A percentile compares a stretch with the other conserved stretches of the same genome.
Conservation (phyloP, 208 protist genomes). For the Tritrichomonas foetus region DNA sequence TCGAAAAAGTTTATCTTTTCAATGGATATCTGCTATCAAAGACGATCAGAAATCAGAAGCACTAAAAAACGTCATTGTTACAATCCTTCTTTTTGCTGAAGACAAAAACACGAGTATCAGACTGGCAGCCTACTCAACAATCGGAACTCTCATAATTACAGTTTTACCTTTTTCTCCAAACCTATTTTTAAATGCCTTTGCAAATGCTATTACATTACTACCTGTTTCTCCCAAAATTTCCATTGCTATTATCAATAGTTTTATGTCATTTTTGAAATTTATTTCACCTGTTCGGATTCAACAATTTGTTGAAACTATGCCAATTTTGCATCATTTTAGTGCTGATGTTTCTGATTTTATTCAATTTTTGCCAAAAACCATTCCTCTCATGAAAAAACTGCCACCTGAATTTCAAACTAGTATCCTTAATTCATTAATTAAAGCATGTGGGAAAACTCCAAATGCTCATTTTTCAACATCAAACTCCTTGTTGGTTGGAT, state of each 20-base stretch:
- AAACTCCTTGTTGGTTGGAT: neutral
- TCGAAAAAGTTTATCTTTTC: neutral
- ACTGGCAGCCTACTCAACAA: neutral
- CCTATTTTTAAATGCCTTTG: neutral
- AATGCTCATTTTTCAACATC: neutral
- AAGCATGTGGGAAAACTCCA: neutral
- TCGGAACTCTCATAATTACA: neutral
- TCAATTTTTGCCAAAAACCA: neutral
- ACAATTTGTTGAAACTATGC: neutral
- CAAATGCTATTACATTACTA: neutral
- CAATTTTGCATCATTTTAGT: neutral
- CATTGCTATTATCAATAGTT: constrained; percentile 25
- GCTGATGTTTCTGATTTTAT: constrained; percentile 33
- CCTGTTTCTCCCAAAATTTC: neutral
- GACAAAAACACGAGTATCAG: neutral
- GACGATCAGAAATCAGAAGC: neutral
- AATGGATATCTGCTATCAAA: neutral
- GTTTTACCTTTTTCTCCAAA: neutral
- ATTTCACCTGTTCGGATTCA: neutral
- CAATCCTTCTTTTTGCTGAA: neutral
- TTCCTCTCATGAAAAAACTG: neutral
- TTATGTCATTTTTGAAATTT: neutral
- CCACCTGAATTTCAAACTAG: neutral
- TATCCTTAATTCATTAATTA: neutral
- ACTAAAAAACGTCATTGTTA: neutral